Evolutionary conservation across 2,329 filamentous ascomycete species (phyloP).

Genomic region (Claviceps purpurea): DNA sequence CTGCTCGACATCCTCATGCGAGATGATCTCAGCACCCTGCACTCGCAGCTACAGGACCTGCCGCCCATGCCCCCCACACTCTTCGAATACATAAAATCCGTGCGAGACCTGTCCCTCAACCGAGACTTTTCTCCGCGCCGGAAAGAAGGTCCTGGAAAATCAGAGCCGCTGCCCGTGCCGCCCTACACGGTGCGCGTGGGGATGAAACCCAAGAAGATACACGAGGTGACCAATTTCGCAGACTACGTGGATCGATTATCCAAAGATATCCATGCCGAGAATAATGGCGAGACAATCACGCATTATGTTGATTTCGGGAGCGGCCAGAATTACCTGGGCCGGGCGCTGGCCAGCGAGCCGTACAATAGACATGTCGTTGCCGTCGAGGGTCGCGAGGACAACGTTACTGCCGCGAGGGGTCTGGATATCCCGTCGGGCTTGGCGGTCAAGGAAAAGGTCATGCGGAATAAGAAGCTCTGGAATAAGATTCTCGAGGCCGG

Average conservation of each 20-base stretch:
- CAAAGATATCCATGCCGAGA: conserved; percentile 33
- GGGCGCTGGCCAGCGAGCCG: conserved; percentile 70
- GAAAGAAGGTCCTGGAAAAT: conserved; percentile 16
- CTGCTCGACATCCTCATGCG: conserved; percentile 72
- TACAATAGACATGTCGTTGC: conserved; percentile 82
- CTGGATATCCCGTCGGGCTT: conserved; percentile 77
- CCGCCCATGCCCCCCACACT: conserved; percentile 40
- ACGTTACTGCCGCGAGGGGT: conserved; percentile 70
- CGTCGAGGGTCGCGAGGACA: conserved; percentile 75
- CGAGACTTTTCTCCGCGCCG: conserved; percentile 39
- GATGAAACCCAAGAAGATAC: conserved; percentile 92
- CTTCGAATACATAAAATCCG: conserved; percentile 55
- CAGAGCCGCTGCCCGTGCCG: conserved; percentile 39
- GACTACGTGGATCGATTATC: conserved; percentile 57
- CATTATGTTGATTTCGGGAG: conserved; percentile 94
- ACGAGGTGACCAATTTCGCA: conserved; percentile 89
- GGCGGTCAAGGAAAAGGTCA: conserved; percentile 56
- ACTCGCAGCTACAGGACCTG: conserved; percentile 11
- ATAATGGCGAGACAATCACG: conserved; percentile 47
- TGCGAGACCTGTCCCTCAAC: conserved; percentile 55
- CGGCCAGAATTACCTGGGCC: conserved; percentile 89
- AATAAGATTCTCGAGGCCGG: conserved; percentile 33
- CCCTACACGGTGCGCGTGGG: conserved; percentile 66
- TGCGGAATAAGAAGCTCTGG: conserved; percentile 75
- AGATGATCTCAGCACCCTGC: conserved; percentile 46